phyloP scores from a whole-genome alignment of 208 protist genomes.

The Angomonas ambiguus region DNA sequence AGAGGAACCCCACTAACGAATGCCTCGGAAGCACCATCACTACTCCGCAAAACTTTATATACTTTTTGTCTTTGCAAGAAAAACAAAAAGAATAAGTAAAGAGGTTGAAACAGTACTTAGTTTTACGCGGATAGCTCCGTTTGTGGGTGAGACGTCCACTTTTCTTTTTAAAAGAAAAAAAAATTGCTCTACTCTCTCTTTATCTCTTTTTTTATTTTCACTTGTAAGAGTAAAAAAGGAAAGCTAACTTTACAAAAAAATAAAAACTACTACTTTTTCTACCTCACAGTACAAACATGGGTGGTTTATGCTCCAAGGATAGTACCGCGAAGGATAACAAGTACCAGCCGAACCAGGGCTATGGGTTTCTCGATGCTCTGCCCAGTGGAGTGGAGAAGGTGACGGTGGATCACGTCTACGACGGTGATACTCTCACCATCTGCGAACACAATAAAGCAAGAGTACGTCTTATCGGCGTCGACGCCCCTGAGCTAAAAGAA shows the following conservation, averaged over 20 bases:
- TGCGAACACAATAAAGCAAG: slow-evolving; percentile 23
- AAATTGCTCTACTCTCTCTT: too few relatives aligned
- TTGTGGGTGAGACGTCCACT: too few relatives aligned
- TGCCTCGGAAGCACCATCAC: too few relatives aligned
- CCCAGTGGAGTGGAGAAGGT: slow-evolving; percentile 27
- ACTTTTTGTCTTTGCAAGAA: too few relatives aligned
- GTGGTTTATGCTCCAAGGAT: slow-evolving; percentile 4
- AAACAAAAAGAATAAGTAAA: too few relatives aligned
- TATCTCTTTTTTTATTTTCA: background rate
- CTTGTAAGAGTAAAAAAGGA: slow-evolving; percentile 5
- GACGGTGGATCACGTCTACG: slow-evolving; percentile 49
- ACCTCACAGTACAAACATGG: background rate
- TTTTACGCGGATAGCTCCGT: too few relatives aligned
- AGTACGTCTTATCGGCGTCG: slow-evolving; percentile 51
- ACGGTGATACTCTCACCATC: slow-evolving; percentile 62
- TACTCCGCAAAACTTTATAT: too few relatives aligned
- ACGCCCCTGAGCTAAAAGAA: slow-evolving; percentile 43
- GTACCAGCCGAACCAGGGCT: background rate
- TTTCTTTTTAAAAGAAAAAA: too few relatives aligned
- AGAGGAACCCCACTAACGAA: background rate
- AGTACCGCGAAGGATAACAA: background rate
- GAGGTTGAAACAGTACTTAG: too few relatives aligned
- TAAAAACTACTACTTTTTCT: slow-evolving; percentile 18
- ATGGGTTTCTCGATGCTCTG: slow-evolving; percentile 28
- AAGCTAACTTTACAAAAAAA: slow-evolving; percentile 11